A percentile compares a stretch with the other conserved stretches of the same genome.
phyloP scores from a whole-genome alignment of 371 early-diverging fungal species.

The Mucor velutinosus region DNA sequence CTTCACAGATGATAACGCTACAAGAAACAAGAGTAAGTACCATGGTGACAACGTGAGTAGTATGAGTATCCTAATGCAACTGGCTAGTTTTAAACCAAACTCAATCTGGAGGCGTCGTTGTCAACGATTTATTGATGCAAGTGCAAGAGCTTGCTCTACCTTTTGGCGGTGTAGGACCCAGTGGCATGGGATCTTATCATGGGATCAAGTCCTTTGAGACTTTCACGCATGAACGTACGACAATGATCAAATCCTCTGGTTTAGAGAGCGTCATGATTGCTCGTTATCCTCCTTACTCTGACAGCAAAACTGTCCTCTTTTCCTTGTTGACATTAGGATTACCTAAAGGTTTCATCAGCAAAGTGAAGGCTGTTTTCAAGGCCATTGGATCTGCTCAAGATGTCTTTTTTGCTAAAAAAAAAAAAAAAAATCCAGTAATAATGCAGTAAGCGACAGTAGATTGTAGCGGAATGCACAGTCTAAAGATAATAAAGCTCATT shows the following conservation, averaged over 20 bases:
- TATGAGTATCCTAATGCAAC: background rate
- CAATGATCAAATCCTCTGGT: conserved; percentile 54
- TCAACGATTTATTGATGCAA: conserved; percentile 77
- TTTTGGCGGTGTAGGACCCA: conserved; percentile 86
- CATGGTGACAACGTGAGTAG: background rate
- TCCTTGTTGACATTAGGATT: conserved; percentile 21
- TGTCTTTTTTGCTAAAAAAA: conserved; percentile 13
- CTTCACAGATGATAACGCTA: conserved; percentile 46
- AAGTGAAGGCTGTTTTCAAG: conserved; percentile 10
- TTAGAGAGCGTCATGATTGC: conserved; percentile 48
- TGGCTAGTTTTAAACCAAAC: conserved; percentile 46
- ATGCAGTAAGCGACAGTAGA: background rate
- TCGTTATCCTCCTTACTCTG: conserved; percentile 55
- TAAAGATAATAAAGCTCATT: no score
- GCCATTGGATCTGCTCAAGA: conserved; percentile 8
- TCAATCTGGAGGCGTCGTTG: conserved; percentile 66
- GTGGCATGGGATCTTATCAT: conserved; percentile 86
- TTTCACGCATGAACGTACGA: conserved; percentile 69
- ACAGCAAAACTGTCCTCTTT: conserved; percentile 34
- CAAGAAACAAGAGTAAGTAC: conserved; percentile 31
- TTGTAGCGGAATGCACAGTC: background rate
- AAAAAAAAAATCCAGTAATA: background rate
- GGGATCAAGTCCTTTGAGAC: conserved; percentile 77
- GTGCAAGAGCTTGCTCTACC: conserved; percentile 60
- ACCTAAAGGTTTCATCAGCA: conserved; percentile 9